Conservation (phyloP, 2,329 filamentous ascomycete genomes). For the Talaromyces amestolkiae region DNA sequence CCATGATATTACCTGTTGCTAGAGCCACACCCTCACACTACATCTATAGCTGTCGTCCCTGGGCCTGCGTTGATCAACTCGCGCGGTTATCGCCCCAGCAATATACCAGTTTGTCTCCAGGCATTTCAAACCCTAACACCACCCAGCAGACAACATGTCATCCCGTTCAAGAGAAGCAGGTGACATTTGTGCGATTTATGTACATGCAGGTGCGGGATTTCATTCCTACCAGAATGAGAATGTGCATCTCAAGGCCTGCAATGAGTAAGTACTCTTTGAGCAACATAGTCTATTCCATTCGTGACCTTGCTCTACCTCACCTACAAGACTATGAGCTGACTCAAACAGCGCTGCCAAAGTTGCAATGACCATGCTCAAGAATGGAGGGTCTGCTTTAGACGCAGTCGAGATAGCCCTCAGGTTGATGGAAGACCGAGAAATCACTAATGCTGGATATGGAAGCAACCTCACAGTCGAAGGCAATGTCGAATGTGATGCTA, state of each 20-base stretch:
- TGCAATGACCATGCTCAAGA: conserved; percentile 76
- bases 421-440: conserved; percentile 85
- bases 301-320: not conserved
- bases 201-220: conserved; percentile 93
- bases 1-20: not conserved
- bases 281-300: not conserved
- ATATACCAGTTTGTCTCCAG: not conserved
- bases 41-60: not conserved
- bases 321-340: conserved; percentile 14
- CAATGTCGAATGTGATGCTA: conserved; percentile 90
- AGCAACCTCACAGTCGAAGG: conserved; percentile 93
- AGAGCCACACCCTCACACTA: not conserved
- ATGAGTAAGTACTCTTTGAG: conserved; percentile 63
- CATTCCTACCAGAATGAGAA: conserved; percentile 85
- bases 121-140: not conserved
- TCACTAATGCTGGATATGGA: conserved; percentile 94
- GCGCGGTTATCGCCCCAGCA: not conserved
- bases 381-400: conserved; percentile 77
- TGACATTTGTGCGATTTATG: conserved; percentile 74
- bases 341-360: conserved; percentile 69
- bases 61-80: not conserved
- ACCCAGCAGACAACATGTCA: conserved; percentile 26
- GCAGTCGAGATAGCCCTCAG: conserved; percentile 87
- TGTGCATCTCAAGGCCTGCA: conserved; percentile 80
- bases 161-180: conserved; percentile 33